Percentiles rank a stretch among this genome's conserved stretches.
These are phyloP conservation scores for Trametes coccinea DNA, from an alignment of 768 basidiomycete species.

Conservation along the genomic window DNA sequence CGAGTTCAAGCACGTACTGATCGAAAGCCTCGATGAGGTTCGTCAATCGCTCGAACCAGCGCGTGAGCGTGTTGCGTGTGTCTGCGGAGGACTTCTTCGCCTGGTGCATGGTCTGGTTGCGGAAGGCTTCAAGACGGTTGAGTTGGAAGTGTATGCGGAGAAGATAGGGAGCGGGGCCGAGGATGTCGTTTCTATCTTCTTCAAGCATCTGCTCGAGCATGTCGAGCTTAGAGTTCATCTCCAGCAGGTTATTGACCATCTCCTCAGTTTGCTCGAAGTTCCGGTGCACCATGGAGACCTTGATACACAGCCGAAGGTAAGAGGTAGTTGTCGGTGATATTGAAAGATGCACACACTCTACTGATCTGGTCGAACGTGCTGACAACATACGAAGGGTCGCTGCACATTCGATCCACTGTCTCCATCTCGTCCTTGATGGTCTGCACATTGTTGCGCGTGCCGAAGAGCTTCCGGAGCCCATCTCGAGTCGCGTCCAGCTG, in stretches of 20 bases:
- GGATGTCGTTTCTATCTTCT: constrained; percentile 71
- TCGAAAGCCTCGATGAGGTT: constrained; percentile 83
- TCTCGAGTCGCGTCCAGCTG: constrained; percentile 90
- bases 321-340: not conserved
- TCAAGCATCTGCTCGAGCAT: constrained; percentile 76
- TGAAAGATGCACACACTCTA: constrained; percentile 56
- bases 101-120: constrained; percentile 93
- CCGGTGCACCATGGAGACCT: constrained; percentile 96
- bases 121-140: constrained; percentile 89
- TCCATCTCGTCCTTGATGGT: constrained; percentile 85
- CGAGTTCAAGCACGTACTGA: constrained; percentile 75
- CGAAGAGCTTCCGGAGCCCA: constrained; percentile 78
- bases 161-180: constrained; percentile 86
- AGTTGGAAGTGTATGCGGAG: constrained; percentile 90
- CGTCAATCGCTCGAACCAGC: constrained; percentile 86
- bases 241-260: constrained; percentile 91
- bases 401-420: constrained; percentile 71
- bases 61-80: constrained; percentile 65
- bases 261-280: constrained; percentile 95
- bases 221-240: constrained; percentile 86
- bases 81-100: constrained; percentile 79
- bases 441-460: constrained; percentile 77
- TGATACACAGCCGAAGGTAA: not conserved
- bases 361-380: constrained; percentile 95
- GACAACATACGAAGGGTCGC: constrained; percentile 73